phyloP scores from a whole-genome alignment of 495 filamentous ascomycete species.

The Aspergillus asperescens region DNA sequence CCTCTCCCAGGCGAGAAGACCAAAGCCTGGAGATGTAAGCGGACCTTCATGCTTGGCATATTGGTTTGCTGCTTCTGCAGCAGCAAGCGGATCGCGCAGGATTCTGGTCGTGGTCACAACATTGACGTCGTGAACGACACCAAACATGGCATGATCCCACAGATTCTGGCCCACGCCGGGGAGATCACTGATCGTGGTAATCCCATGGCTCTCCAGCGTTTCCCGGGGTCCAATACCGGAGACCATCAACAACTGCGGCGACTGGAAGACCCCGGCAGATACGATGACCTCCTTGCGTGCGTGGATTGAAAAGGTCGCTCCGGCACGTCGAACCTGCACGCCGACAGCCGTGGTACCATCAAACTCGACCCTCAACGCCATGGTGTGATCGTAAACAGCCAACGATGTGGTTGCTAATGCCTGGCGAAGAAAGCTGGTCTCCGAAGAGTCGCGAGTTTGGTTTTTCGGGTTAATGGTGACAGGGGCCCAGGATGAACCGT shows the following conservation, averaged over 20 bases:
- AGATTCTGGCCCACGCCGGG: constrained; percentile 52
- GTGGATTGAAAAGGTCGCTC: constrained; percentile 19
- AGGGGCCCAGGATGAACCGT: constrained; percentile 34
- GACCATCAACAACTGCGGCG: constrained; percentile 49
- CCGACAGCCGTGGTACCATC: constrained; percentile 20
- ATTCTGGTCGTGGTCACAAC: constrained; percentile 30
- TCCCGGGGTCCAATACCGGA: constrained; percentile 41
- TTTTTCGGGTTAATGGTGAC: constrained; percentile 33
- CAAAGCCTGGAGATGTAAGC: constrained; percentile 39
- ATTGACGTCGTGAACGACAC: constrained; percentile 33
- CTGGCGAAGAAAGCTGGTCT: constrained; percentile 26
- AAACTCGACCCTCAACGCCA: constrained; percentile 41
- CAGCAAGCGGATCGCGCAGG: not conserved
- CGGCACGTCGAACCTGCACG: constrained; percentile 10
- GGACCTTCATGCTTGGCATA: constrained; percentile 25
- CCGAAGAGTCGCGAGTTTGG: constrained; percentile 34
- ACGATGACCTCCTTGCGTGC: constrained; percentile 51
- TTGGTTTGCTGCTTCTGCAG: constrained; percentile 3
- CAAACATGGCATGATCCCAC: constrained; percentile 40
- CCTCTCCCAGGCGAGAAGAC: constrained; percentile 48
- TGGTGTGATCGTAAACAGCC: constrained; percentile 32
- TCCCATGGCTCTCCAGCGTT: constrained; percentile 27
- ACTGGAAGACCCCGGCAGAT: constrained; percentile 48
- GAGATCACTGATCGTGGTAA: constrained; percentile 36
- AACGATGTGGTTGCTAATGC: not conserved